A percentile compares a stretch with the other conserved stretches of the same genome.
phyloP scores from a whole-genome alignment of 2,329 filamentous ascomycete species.

The Lojkania enalia region DNA sequence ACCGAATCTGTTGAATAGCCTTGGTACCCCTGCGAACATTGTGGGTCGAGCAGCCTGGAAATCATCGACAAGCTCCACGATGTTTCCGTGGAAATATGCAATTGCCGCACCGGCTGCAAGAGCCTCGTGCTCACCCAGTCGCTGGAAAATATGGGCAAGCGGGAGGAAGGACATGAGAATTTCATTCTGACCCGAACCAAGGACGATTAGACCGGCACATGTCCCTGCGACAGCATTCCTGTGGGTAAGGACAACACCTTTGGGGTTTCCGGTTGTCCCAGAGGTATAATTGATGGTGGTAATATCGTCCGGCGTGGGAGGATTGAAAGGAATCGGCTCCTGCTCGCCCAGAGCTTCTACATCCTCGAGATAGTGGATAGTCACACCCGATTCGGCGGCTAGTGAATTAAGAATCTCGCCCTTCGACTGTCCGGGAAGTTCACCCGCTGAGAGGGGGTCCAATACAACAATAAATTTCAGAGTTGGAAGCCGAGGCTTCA shows the following conservation, averaged over 20 bases:
- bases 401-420: slow-evolving; percentile 74
- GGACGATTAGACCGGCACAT: slow-evolving; percentile 61
- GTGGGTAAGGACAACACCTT: slow-evolving; percentile 84
- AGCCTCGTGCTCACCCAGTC: slow-evolving; percentile 76
- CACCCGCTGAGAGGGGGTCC: slow-evolving; percentile 79
- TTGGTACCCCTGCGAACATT: slow-evolving; percentile 83
- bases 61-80: slow-evolving; percentile 84
- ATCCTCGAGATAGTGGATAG: slow-evolving; percentile 76
- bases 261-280: slow-evolving; percentile 80
- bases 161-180: slow-evolving; percentile 85
- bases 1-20: slow-evolving; percentile 89
- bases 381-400: slow-evolving; percentile 72
- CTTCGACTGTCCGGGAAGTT: slow-evolving; percentile 78
- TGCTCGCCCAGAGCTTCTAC: slow-evolving; percentile 80
- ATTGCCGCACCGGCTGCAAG: slow-evolving; percentile 73
- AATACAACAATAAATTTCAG: slow-evolving; percentile 88
- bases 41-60: slow-evolving; percentile 85
- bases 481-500: slow-evolving; percentile 73
- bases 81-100: slow-evolving; percentile 93
- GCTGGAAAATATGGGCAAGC: slow-evolving; percentile 90
- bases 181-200: slow-evolving; percentile 60
- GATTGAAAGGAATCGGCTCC: slow-evolving; percentile 69
- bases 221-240: slow-evolving; percentile 76
- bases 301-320: slow-evolving; percentile 73
- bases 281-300: slow-evolving; percentile 92